Evolutionary conservation across 345 rosid genomes (phyloP), one percentile per base, ranked within the genome.

Genomic region (Euphorbia tirucalli): DNA sequence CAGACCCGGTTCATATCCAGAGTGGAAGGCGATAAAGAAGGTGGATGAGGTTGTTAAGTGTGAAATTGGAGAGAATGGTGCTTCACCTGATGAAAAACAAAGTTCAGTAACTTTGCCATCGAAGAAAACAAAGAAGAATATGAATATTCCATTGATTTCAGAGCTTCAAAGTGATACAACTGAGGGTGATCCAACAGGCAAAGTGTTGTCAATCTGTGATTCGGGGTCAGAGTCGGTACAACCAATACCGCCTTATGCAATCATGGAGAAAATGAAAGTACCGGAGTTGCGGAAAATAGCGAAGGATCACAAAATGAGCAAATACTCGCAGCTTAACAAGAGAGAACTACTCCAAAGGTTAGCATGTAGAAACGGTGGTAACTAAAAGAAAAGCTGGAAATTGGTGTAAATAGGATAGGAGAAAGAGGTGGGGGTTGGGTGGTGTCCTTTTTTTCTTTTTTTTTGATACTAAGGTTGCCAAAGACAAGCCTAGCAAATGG

Each of bases 251-350:
- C 21, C 66, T 30, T 68, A 67, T 65, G 56, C 80, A 74, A 64
- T 46, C 46, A 69, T 89, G 87, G 65, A 71, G 78, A 71, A 76
- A 39, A 43, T 85, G 89, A 87, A 71, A 70, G 3, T 65, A 39
- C 46, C 31, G 18, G 65, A 65, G 0, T 55, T 73, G 44, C 64
- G 69, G 14, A 6, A 9, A n/a, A 5, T 73, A 30, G 76, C 70
- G 21, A 58, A 56, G 43, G 44, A 16, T 3, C 57, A 54, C 10
- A 65, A 55, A 39, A 21, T 73, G 15, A 39, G 30, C 24, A 65
- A 21, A 64, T 65, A 27, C 11, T 43, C 25, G 14, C 66, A 65
- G 32, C 76, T 65, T 9, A 7, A n/a, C 16, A 73, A 73, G 65
- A 30, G 30, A 24, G 16, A 24, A 16, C 41, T 73, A 21, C 7